These are phyloP conservation scores for Hyphopichia khmerensis DNA, from an alignment of 1,139 yeast genomes.

Conservation along the genomic window DNA sequence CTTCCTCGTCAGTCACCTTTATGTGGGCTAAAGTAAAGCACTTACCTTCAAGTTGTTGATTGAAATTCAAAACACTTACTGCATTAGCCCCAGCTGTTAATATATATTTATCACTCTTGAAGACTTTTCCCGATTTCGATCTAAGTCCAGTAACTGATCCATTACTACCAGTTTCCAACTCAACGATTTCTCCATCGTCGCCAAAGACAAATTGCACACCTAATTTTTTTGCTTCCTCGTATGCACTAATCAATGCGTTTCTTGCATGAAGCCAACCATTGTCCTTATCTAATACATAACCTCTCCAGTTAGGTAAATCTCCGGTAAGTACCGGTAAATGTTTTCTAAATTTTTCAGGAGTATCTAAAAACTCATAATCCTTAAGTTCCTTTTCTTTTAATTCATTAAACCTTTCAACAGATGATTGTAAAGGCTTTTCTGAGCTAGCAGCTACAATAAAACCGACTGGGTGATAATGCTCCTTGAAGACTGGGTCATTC, in stretches of 20 bases:
- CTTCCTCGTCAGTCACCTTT: constrained; percentile 19
- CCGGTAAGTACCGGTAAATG: constrained; percentile 6
- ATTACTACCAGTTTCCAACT: constrained; percentile 6
- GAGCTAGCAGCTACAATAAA: constrained; percentile 8
- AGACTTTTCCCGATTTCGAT: constrained; percentile 12
- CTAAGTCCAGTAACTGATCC: constrained; percentile 9
- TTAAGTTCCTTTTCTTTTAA: constrained; percentile 7
- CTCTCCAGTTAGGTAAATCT: constrained; percentile 7
- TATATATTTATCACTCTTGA: constrained; percentile 18
- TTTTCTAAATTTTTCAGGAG: constrained; percentile 6
- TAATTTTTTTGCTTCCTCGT: constrained; percentile 15
- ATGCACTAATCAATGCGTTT: constrained; percentile 22
- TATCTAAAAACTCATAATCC: constrained; percentile 9
- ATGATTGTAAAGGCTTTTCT: constrained; percentile 15
- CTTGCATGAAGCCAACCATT: constrained; percentile 29
- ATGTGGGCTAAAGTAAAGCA: constrained; percentile 27
- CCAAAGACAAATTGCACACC: constrained; percentile 34
- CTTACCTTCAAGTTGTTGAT: constrained; percentile 22
- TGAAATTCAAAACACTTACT: constrained; percentile 17
- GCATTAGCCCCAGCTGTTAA: constrained; percentile 24
- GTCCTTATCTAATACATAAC: constrained; percentile 9
- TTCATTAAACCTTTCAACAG: constrained; percentile 19
- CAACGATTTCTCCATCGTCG: constrained; percentile 16
- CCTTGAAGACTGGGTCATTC: constrained; percentile 19
- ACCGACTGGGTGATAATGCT: constrained; percentile 11